phyloP scores from a whole-genome alignment of 1,284 basidiomycete species.

The Trichosporon faecale region DNA sequence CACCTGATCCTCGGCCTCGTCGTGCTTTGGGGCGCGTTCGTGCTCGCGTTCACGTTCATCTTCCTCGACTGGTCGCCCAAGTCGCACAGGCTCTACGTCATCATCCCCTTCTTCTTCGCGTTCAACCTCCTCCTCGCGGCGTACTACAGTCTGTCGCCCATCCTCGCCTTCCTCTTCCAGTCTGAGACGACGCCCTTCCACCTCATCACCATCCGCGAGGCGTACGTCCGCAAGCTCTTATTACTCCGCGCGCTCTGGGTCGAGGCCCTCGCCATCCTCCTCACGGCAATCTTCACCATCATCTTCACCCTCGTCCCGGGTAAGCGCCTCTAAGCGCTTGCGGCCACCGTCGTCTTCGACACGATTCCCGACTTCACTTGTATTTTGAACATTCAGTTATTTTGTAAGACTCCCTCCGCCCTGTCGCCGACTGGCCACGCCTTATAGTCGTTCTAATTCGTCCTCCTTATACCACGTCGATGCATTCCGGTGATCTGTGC shows the following conservation, averaged over 20 bases:
- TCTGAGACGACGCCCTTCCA: constrained; percentile 73
- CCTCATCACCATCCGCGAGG: constrained; percentile 80
- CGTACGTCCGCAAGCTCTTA: constrained; percentile 85
- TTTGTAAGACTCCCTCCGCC: neutral
- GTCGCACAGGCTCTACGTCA: constrained; percentile 89
- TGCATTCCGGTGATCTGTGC: neutral
- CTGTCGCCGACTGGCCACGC: neutral
- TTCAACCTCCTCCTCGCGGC: constrained; percentile 85
- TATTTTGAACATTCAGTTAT: constrained; percentile 1
- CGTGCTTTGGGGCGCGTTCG: constrained; percentile 85
- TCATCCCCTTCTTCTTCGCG: constrained; percentile 89
- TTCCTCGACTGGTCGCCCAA: constrained; percentile 90
- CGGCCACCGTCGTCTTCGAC: neutral
- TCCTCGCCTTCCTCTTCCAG: constrained; percentile 55
- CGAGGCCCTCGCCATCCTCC: constrained; percentile 35
- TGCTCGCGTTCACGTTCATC: constrained; percentile 83
- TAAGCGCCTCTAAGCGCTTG: constrained; percentile 31
- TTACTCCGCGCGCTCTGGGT: constrained; percentile 85
- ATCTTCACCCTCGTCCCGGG: constrained; percentile 48
- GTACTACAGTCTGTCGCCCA: constrained; percentile 92
- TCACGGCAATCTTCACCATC: constrained; percentile 46
- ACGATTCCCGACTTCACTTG: neutral
- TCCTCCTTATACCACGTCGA: neutral
- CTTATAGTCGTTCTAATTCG: neutral
- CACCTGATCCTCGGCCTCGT: constrained; percentile 79